Evolutionary conservation across 2,329 filamentous ascomycete genomes (phyloP).

Genomic region (Paraphoma chrysanthemicola): DNA sequence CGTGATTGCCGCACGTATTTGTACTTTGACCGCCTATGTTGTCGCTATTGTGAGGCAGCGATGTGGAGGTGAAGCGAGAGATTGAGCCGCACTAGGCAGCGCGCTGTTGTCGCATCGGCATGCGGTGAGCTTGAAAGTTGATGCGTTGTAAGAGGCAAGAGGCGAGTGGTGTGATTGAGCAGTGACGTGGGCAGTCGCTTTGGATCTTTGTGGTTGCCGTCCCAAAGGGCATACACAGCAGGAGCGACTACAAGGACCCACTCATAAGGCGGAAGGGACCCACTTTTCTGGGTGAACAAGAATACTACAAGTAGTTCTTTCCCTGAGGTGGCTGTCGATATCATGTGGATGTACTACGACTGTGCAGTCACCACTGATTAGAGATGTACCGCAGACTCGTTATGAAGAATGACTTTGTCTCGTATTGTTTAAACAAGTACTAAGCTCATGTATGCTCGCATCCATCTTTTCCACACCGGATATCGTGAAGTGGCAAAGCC

Average conservation of each 20-base stretch:
- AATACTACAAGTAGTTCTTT: background rate
- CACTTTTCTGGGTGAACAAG: background rate
- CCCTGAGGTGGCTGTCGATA: too few species aligned
- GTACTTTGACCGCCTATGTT: background rate
- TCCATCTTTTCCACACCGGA: background rate
- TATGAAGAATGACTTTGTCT: background rate
- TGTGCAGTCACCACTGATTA: too few species aligned
- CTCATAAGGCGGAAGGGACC: background rate
- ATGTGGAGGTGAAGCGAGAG: constrained; percentile 1
- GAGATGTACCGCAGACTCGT: too few species aligned
- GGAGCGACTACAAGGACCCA: background rate
- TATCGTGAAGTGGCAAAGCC: background rate
- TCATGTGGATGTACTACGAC: too few species aligned
- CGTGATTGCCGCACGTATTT: background rate
- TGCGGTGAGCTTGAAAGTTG: background rate
- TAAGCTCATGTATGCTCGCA: background rate
- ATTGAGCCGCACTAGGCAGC: constrained; percentile 9
- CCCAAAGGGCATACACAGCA: background rate
- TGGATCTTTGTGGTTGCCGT: background rate
- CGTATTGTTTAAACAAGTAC: background rate
- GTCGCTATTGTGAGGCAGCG: background rate
- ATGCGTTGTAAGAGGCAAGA: background rate
- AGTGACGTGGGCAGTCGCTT: background rate
- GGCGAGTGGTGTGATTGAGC: background rate
- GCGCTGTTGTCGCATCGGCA: constrained; percentile 9